Evolutionary conservation across 1,139 yeast species (phyloP).

Genomic region (Taphrina flavorubra): DNA sequence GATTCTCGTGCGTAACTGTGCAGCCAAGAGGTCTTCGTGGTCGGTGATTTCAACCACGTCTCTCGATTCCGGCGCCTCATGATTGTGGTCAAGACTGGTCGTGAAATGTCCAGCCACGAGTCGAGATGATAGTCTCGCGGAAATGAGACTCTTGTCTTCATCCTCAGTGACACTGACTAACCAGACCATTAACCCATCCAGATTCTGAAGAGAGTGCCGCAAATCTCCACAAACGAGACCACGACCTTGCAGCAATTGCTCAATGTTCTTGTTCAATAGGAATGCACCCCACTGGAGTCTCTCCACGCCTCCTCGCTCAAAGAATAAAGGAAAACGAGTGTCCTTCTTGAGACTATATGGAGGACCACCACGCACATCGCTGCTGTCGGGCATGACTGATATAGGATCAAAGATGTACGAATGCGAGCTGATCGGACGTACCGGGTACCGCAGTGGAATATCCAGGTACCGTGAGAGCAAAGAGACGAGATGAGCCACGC

Average conservation of each 20-base stretch:
- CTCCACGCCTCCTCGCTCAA: constrained; percentile 56
- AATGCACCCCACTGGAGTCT: constrained; percentile 62
- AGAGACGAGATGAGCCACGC: constrained; percentile 56
- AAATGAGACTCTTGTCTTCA: constrained; percentile 8
- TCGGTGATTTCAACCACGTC: constrained; percentile 11
- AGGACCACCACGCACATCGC: constrained; percentile 28
- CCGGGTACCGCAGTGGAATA: constrained; percentile 60
- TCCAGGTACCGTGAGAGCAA: constrained; percentile 56
- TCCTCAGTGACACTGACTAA: constrained; percentile 28
- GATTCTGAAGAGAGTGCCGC: constrained; percentile 54
- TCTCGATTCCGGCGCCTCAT: neutral
- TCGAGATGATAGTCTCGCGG: neutral
- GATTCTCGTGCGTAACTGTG: constrained; percentile 8
- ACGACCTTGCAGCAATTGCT: constrained; percentile 57
- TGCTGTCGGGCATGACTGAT: constrained; percentile 12
- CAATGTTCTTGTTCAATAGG: constrained; percentile 59
- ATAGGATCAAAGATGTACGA: constrained; percentile 61
- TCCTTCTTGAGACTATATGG: constrained; percentile 35
- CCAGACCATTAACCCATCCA: constrained; percentile 52
- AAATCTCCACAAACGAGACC: constrained; percentile 52
- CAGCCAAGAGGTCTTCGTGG: constrained; percentile 25
- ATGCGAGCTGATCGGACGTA: constrained; percentile 59
- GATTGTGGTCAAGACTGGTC: too few relatives aligned
- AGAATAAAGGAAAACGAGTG: constrained; percentile 57
- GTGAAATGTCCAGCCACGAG: neutral